phyloP scores from a whole-genome alignment of 1,139 yeast species.

The Blastobotrys illinoisensis region DNA sequence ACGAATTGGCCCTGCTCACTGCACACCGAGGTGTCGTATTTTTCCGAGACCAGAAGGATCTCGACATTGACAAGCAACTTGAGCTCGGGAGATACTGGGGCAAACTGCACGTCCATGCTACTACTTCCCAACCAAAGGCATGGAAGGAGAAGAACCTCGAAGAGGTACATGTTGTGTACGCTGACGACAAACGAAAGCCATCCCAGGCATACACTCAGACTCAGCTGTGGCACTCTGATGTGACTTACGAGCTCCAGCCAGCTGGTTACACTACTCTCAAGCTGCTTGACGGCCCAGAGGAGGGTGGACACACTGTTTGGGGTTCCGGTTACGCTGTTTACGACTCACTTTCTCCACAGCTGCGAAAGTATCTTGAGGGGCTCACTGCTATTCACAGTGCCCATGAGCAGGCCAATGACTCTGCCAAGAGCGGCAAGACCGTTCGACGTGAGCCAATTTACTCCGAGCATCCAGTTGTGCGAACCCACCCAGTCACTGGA shows the following conservation, averaged over 20 bases:
- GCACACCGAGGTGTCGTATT: conserved; percentile 66
- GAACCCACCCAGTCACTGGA: conserved; percentile 64
- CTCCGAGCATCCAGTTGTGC: conserved; percentile 59
- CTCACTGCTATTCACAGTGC: conserved; percentile 65
- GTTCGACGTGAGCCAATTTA: conserved; percentile 60
- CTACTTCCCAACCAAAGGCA: conserved; percentile 62
- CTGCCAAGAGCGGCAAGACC: conserved; percentile 50
- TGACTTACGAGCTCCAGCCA: conserved; percentile 65
- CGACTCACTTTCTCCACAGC: conserved; percentile 57
- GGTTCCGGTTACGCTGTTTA: conserved; percentile 62
- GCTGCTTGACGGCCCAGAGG: conserved; percentile 53
- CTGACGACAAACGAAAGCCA: conserved; percentile 29
- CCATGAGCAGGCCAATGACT: conserved; percentile 57
- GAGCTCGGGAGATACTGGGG: conserved; percentile 63
- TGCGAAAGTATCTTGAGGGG: conserved; percentile 51
- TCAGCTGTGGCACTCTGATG: conserved; percentile 59
- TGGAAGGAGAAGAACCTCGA: conserved; percentile 37
- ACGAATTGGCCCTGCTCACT: conserved; percentile 59
- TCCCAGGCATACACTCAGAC: conserved; percentile 27
- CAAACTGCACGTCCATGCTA: conserved; percentile 66
- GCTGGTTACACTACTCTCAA: conserved; percentile 62
- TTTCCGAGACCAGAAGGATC: conserved; percentile 55
- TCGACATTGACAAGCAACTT: conserved; percentile 46
- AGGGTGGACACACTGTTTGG: conserved; percentile 75
- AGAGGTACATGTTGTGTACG: conserved; percentile 56